Conservation (phyloP, 768 basidiomycete species). For the Tricholoma saponaceum region DNA sequence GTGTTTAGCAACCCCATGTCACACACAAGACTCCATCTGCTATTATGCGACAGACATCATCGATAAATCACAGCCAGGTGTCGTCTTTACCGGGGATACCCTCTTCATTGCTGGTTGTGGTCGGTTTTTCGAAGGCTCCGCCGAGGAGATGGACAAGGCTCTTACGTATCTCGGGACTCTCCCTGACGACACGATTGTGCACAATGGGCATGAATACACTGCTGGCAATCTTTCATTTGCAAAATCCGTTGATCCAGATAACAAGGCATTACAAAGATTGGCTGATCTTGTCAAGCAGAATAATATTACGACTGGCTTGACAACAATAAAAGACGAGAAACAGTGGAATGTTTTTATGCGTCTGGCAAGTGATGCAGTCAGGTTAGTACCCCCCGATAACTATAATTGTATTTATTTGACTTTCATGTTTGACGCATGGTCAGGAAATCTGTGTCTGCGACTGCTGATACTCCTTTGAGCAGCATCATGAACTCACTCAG, state of each 20-base stretch:
- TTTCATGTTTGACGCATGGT: background rate
- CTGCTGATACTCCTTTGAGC: constrained; percentile 39
- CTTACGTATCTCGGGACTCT: constrained; percentile 66
- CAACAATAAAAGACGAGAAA: constrained; percentile 92
- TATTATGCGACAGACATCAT: constrained; percentile 64
- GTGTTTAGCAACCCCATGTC: constrained; percentile 86
- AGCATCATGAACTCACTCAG: constrained; percentile 72
- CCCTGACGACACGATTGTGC: constrained; percentile 76
- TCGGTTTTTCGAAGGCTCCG: constrained; percentile 89
- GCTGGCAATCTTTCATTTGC: constrained; percentile 69
- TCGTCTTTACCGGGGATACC: constrained; percentile 93
- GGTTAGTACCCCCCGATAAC: constrained; percentile 39
- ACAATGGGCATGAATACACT: constrained; percentile 94
- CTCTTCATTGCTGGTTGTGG: constrained; percentile 89
- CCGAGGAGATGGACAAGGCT: constrained; percentile 75
- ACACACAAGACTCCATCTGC: constrained; percentile 96
- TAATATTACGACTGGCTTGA: constrained; percentile 68
- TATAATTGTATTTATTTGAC: background rate
- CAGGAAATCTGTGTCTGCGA: constrained; percentile 49
- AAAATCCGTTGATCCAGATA: constrained; percentile 53
- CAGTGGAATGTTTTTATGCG: constrained; percentile 96
- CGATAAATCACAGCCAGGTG: constrained; percentile 53
- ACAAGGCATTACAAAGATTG: constrained; percentile 57
- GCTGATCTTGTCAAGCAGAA: constrained; percentile 54
- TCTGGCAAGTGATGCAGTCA: constrained; percentile 54